Conservation (phyloP, 176 grass and related monocot species). For the Thalia dealbata region DNA sequence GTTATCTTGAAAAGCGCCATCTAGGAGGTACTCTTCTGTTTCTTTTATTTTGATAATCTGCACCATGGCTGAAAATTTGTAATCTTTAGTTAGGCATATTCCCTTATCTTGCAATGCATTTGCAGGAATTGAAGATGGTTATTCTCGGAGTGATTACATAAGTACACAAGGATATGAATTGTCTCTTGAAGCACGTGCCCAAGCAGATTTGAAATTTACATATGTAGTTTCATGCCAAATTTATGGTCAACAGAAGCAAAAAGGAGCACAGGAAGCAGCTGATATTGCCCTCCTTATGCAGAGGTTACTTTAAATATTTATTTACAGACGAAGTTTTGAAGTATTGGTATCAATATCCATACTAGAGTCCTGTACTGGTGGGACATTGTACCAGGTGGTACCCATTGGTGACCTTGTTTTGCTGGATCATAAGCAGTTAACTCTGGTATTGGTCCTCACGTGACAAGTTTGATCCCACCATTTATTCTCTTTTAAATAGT, state of each 20-base stretch:
- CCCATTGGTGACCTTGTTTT: too few species aligned
- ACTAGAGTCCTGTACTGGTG: too few species aligned
- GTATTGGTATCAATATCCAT: neutral
- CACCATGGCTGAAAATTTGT: neutral
- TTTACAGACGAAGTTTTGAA: neutral
- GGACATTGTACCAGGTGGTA: too few species aligned
- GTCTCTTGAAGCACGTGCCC: slow-evolving; percentile 67
- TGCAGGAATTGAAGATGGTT: slow-evolving; percentile 71
- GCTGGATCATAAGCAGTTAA: too few species aligned
- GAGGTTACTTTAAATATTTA: slow-evolving; percentile 34
- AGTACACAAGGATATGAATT: slow-evolving; percentile 75
- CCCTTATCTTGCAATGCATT: slow-evolving; percentile 6
- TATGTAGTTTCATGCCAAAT: slow-evolving; percentile 98
- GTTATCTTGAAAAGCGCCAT: slow-evolving; percentile 81
- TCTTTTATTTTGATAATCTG: neutral
- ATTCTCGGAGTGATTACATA: slow-evolving; percentile 56
- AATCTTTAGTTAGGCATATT: neutral
- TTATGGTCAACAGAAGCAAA: slow-evolving; percentile 97
- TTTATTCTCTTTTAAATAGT: neutral
- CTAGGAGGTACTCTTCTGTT: slow-evolving; percentile 42
- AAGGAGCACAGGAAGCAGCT: slow-evolving; percentile 61
- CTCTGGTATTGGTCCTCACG: too few species aligned
- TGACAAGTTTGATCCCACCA: too few species aligned
- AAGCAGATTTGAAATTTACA: slow-evolving; percentile 97
- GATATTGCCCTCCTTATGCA: slow-evolving; percentile 93